Base-by-base conservation (phyloP, 2,329 filamentous ascomycete genomes). In the Hypoxylon sp. region DNA sequence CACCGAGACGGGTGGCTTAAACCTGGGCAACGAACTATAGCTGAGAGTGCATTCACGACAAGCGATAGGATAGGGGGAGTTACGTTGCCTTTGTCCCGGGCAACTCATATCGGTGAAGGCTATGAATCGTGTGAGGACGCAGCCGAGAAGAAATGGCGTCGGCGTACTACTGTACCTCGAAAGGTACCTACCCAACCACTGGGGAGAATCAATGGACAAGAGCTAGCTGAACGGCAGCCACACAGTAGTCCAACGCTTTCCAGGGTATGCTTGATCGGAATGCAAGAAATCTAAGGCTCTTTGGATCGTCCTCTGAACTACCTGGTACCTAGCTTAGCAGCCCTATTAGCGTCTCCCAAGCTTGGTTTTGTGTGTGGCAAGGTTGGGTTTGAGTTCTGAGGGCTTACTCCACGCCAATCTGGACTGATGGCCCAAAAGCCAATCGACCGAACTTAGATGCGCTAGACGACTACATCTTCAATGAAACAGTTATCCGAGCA, bases 151-250 rank as follows among this genome's bases (percentile, higher is more conserved):
- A 4, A 54, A 61, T 66, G 52, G 61, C 64, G 37, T 68, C 51
- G 61, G 62, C 61, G 61, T 58, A 61, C 61, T 55, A 46, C 57
- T 44, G 51, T 62, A 44, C 39, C 39, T 44, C 7, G 39, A 17
- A 11, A 44, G 56, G n/a, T 39, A 31, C 42, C 63, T 39, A 31
- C 42, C 63, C 24, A 65, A 44, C 39, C 46, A 35, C 64, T 58
- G 44, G 59, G 39, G 32, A n/a, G 44, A 52, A 48, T 32, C 39
- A 68, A 53, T 66, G 62, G 59, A 58, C 52, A 54, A 50, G 51
- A 65, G 48, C 51, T 32, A 66, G 67, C 65, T 65, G 62, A 70
- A 70, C 19, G 47, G 3, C 62, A 72, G 67, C 67, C 69, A 72
- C 62, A 62, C 3, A 35, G 39, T 32, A 64, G 52, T 47, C 24